Evolutionary conservation across 2,329 filamentous ascomycete species (phyloP).

Genomic region (Elsinoe necatrix): DNA sequence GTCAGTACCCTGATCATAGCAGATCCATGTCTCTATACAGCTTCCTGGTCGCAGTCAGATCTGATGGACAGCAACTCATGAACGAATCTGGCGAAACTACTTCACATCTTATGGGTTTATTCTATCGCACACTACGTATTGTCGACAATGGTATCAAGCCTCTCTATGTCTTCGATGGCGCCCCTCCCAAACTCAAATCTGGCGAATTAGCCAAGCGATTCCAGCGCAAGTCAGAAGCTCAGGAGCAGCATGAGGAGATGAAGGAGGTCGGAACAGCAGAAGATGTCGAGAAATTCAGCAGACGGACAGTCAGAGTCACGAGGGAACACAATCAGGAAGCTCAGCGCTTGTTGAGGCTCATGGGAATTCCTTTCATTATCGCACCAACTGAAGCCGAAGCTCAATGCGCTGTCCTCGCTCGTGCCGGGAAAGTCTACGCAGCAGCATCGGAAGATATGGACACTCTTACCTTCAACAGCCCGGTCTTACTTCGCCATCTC

Average conservation of each 20-base stretch:
- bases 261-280: slow-evolving; percentile 95
- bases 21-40: slow-evolving; percentile 99
- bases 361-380: slow-evolving; percentile 93
- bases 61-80: slow-evolving; percentile 91
- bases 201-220: slow-evolving; percentile 94
- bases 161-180: slow-evolving; percentile 94
- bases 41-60: slow-evolving; percentile 95
- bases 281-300: slow-evolving; percentile 96
- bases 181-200: slow-evolving; percentile 93
- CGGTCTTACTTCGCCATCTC: slow-evolving; percentile 81
- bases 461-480: slow-evolving; percentile 88
- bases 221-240: slow-evolving; percentile 87
- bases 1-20: slow-evolving; percentile 16
- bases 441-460: slow-evolving; percentile 99
- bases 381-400: slow-evolving; percentile 96
- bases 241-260: slow-evolving; percentile 82
- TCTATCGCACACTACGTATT: slow-evolving; percentile 96
- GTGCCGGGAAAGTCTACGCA: slow-evolving; percentile 90
- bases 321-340: slow-evolving; percentile 94
- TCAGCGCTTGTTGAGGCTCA: slow-evolving; percentile 79
- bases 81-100: slow-evolving; percentile 94
- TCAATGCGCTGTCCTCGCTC: slow-evolving; percentile 83
- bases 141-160: slow-evolving; percentile 99
- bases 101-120: slow-evolving; percentile 98
- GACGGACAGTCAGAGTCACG: slow-evolving; percentile 89